Evolutionary conservation across 495 filamentous ascomycete genomes (phyloP), one percentile per base, ranked within the genome.

Genomic region (Evernia prunastri): DNA sequence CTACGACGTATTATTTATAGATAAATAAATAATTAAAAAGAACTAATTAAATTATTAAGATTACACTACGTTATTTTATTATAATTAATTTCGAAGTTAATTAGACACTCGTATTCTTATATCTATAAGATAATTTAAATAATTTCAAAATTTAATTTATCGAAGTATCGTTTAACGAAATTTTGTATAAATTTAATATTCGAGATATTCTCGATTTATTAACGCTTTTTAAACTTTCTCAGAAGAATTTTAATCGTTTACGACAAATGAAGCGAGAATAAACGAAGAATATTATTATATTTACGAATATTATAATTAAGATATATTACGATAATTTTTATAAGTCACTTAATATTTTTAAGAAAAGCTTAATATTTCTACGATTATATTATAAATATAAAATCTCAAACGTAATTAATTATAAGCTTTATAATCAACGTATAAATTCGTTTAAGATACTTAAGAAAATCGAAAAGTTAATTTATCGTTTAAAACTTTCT

Each of bases 121-220:
- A 31, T 56, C 7, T 56, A 8, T 18, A 18, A n/a, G 3, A 36
- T 33, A 17, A 13, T 36, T 10, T 56, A 18, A 56, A 56, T 33
- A 56, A 56, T 17, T 56, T n/a, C 8, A 56, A 56, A 12, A 56
- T 31, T 56, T 56, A 56, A 17, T 56, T n/a, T 56, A 56, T 56
- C 1, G 11, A 36, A 0, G 7, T 56, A 7, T 56, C 10, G 7
- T 56, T 3, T 0, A 56, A 56, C 17, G 23, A 18, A 2, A 60
- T 49, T 23, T 7, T 60, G 11, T 60, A 60, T 35, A n/a, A 36
- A 4, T 53, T 53, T 40, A 61, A 40, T 37, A 37, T 40, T 18
- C 12, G 40, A 0, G 9, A 35, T 27, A 42, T 18, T 20, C n/a
- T 56, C 5, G 36, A n/a, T 13, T 2, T 63, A 37, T 20, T 57